phyloP scores from a whole-genome alignment of 768 basidiomycete species.

The Termitomyces sp. region DNA sequence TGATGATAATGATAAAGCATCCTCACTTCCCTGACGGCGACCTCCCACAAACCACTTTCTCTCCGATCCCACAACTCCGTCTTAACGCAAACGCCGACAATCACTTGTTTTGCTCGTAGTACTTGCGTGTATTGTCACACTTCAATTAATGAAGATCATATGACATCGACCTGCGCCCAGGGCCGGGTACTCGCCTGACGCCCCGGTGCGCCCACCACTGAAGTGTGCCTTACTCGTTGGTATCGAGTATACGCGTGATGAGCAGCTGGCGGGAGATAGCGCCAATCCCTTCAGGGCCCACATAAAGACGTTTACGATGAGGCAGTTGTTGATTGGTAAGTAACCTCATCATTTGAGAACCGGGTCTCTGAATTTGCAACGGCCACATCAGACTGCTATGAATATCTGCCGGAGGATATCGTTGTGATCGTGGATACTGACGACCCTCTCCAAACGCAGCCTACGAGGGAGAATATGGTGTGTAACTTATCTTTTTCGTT shows the following conservation, averaged over 20 bases:
- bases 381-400: constrained; percentile 29
- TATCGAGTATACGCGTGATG: constrained; percentile 24
- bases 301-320: constrained; percentile 36
- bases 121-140: background rate
- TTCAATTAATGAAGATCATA: constrained; percentile 12
- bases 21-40: too few species aligned
- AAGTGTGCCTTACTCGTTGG: constrained; percentile 36
- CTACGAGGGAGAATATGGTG: too few species aligned
- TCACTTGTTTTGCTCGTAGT: too few species aligned
- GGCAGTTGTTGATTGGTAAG: constrained; percentile 33
- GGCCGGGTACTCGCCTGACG: constrained; percentile 7
- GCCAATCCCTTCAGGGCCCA: constrained; percentile 25
- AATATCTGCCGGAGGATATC: constrained; percentile 36
- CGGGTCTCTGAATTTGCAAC: background rate
- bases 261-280: constrained; percentile 9
- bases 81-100: too few species aligned
- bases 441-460: constrained; percentile 19
- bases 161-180: constrained; percentile 8
- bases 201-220: too few species aligned
- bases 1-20: too few species aligned
- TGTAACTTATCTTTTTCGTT: constrained; percentile 8
- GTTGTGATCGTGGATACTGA: constrained; percentile 42
- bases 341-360: background rate
- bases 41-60: too few species aligned
- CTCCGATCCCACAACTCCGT: too few species aligned